A percentile compares a stretch with the other conserved stretches of the same genome.
Evolutionary conservation across 257 asterid genomes (phyloP).

Genomic region (Solanum bukasovii): DNA sequence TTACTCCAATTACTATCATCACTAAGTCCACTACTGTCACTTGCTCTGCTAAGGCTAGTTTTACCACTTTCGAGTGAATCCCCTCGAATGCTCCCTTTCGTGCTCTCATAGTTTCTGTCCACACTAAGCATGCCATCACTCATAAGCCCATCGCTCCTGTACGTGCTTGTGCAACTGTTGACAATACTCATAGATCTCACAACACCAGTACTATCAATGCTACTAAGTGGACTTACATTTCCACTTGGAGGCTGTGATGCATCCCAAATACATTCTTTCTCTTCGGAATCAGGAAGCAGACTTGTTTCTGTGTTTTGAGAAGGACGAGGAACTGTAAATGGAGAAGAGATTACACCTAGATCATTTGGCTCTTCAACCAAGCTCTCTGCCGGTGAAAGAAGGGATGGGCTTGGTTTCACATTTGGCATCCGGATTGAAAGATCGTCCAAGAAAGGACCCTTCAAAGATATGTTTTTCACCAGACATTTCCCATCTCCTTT

Average conservation of each 20-base stretch:
- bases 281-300: slow-evolving; percentile 28
- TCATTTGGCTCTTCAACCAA: slow-evolving; percentile 27
- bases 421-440: slow-evolving; percentile 43
- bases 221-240: slow-evolving; percentile 45
- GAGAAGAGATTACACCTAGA: slow-evolving; percentile 14
- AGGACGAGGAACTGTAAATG: slow-evolving; percentile 28
- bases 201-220: slow-evolving; percentile 33
- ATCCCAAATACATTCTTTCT: slow-evolving; percentile 43
- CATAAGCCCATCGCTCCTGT: slow-evolving; percentile 33
- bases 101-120: slow-evolving; percentile 30
- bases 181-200: slow-evolving; percentile 33
- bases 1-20: slow-evolving; percentile 52
- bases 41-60: slow-evolving; percentile 37
- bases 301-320: slow-evolving; percentile 25
- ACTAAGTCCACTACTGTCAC: slow-evolving; percentile 45
- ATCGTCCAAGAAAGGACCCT: slow-evolving; percentile 52
- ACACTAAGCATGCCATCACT: slow-evolving; percentile 47
- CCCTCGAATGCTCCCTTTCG: slow-evolving; percentile 26
- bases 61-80: slow-evolving; percentile 44
- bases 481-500: slow-evolving; percentile 40
- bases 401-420: slow-evolving; percentile 15
- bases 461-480: slow-evolving; percentile 39
- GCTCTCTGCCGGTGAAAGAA: slow-evolving; percentile 24
- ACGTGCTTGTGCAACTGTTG: slow-evolving; percentile 35
- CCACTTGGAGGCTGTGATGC: slow-evolving; percentile 48